phyloP scores from a whole-genome alignment of 2,329 filamentous ascomycete species.

The Allantophomopsis lycopodina region DNA sequence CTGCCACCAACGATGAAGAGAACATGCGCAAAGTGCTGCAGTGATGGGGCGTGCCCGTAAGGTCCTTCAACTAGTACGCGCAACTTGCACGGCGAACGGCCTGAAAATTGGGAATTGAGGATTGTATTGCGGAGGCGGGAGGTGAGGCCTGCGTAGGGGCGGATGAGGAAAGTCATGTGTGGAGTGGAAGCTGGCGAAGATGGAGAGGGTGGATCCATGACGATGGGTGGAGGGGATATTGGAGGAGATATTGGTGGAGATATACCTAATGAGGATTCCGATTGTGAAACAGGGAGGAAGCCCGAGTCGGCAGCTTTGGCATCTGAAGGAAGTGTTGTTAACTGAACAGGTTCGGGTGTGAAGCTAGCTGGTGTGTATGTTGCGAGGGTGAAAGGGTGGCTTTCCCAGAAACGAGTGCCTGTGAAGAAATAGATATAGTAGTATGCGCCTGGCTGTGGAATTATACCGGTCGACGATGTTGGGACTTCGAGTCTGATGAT shows the following conservation, averaged over 20 bases:
- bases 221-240: too few species aligned
- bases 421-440: conserved; percentile 34
- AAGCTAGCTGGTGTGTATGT: conserved; percentile 5
- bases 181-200: too few species aligned
- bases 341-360: background rate
- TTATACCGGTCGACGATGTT: conserved; percentile 18
- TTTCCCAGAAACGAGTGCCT: conserved; percentile 30
- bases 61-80: conserved; percentile 28
- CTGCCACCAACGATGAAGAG: conserved; percentile 30
- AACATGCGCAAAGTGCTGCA: conserved; percentile 24
- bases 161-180: conserved; percentile 26
- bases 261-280: background rate
- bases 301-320: background rate
- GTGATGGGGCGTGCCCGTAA: conserved; percentile 24
- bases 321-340: background rate
- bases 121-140: conserved; percentile 22
- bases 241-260: background rate
- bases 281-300: background rate
- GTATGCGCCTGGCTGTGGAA: conserved; percentile 28
- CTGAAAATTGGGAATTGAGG: conserved; percentile 14
- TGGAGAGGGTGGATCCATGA: too few species aligned
- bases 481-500: conserved; percentile 31
- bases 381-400: conserved; percentile 34
- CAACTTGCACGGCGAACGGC: conserved; percentile 6
- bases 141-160: conserved; percentile 36